Conservation (phyloP, 148 eudicot genomes). For the Heliosperma pusillum region DNA sequence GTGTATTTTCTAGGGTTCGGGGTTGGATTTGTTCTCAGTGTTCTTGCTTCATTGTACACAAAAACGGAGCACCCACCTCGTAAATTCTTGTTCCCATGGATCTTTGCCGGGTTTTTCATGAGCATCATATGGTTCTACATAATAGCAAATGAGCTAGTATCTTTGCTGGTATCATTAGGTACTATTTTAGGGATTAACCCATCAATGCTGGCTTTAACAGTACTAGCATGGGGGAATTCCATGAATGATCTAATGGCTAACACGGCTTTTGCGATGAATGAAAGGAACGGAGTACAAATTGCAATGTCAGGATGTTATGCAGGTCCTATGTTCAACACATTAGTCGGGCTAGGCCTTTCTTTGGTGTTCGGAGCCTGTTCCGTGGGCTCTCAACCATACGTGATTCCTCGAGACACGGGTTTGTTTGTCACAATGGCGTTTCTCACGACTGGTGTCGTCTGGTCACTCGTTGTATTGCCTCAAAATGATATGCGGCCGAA, state of each 20-base stretch:
- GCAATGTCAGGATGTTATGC: constrained; percentile 79
- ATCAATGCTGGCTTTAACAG: constrained; percentile 56
- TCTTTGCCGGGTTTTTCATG: constrained; percentile 66
- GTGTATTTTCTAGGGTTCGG: constrained; percentile 34
- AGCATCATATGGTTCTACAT: constrained; percentile 79
- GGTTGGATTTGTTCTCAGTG: constrained; percentile 37
- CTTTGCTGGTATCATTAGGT: constrained; percentile 52
- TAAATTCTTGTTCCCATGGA: constrained; percentile 55
- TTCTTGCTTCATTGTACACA: constrained; percentile 43
- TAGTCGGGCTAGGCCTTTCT: constrained; percentile 60
- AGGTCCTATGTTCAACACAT: constrained; percentile 70
- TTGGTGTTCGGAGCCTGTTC: constrained; percentile 60
- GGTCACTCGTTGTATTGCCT: constrained; percentile 56
- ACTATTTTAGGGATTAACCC: constrained; percentile 53
- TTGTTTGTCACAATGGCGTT: constrained; percentile 54
- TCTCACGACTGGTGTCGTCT: constrained; percentile 44
- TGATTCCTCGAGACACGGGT: constrained; percentile 38
- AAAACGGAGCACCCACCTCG: constrained; percentile 50
- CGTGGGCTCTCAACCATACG: constrained; percentile 34
- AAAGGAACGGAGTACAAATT: constrained; percentile 57
- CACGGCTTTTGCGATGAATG: constrained; percentile 57
- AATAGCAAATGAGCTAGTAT: constrained; percentile 60
- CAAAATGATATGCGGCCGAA: constrained; percentile 56
- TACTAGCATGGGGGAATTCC: constrained; percentile 79
- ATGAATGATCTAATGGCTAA: constrained; percentile 66